Evolutionary conservation across 2,329 filamentous ascomycete species (phyloP), one percentile per base, ranked within the genome.

Genomic region (Microthyrium microscopicum): DNA sequence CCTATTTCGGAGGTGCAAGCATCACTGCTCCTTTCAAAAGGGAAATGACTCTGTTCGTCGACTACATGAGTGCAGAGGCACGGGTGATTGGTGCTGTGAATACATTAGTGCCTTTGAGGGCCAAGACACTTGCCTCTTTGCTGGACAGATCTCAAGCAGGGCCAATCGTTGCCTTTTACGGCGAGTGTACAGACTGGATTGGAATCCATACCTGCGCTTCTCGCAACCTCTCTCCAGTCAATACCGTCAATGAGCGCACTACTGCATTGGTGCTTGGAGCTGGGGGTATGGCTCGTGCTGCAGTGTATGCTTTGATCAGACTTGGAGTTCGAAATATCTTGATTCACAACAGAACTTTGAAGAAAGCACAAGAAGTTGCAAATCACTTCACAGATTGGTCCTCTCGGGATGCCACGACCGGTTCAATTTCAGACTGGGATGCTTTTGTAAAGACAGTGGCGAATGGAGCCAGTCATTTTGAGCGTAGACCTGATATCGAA

Each of bases 111-210:
- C 79, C 79, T 0, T 65, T 84, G 7, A 68, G 78, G 16, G 66
- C 72, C 1, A 60, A 65, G 20, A 68, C 69, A 19, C 37, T 54
- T 4, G 62, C 62, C 1, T 52, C 70, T n/a, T 57, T 62, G 28
- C 57, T 62, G 20, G 63, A 73, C 28, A 64, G 73, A 38, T 75
- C 75, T 40, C 64, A 70, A 27, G 64, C 73, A 1, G 77, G 78
- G 0, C 68, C 72, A 0, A 68, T 82, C 5, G 67, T 68, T 40
- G 76, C 73, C 0, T 59, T 84, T 0, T 80, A 82, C 40, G 80
- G 78, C 1, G 77, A 84, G 38, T 85, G 85, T 39, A 84, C 78
- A 0, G 79, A 85, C 49, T 85, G 79, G 74, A 77, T 83, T 21
- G 79, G 79, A 4, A 79, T 85, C 26, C 62, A 75, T 34, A 77